phyloP scores from a whole-genome alignment of 2,329 filamentous ascomycete genomes.

The Fusarium sp. region DNA sequence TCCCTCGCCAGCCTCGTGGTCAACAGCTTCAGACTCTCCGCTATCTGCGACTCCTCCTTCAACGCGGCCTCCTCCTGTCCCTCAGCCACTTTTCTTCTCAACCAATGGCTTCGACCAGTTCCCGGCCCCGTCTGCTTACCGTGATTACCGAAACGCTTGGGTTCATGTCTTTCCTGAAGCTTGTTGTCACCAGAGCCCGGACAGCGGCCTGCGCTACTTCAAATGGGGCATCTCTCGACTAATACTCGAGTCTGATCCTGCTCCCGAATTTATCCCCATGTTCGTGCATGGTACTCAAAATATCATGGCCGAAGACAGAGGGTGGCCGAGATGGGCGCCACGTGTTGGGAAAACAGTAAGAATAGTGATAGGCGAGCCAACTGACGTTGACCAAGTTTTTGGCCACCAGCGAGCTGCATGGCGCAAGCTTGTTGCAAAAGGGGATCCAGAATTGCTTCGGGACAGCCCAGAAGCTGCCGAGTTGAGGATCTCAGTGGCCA shows the following conservation, averaged over 20 bases:
- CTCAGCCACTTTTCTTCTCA: constrained; percentile 63
- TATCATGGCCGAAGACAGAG: constrained; percentile 86
- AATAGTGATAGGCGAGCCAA: constrained; percentile 81
- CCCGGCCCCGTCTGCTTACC: constrained; percentile 76
- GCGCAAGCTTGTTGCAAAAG: constrained; percentile 69
- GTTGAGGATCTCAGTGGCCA: constrained; percentile 79
- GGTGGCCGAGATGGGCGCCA: constrained; percentile 83
- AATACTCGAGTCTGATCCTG: constrained; percentile 88
- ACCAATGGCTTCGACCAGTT: constrained; percentile 75
- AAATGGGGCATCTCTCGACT: constrained; percentile 96
- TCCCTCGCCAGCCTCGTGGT: constrained; percentile 41
- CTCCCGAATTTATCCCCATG: constrained; percentile 90
- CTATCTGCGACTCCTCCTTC: constrained; percentile 3
- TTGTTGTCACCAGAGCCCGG: constrained; percentile 87
- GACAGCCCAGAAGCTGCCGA: constrained; percentile 72
- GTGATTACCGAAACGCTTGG: constrained; percentile 80
- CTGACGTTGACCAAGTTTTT: constrained; percentile 80
- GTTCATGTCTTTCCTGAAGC: constrained; percentile 97
- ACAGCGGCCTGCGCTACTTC: constrained; percentile 90
- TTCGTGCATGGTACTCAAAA: constrained; percentile 92
- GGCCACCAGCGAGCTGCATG: constrained; percentile 80
- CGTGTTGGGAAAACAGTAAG: constrained; percentile 76
- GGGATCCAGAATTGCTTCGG: constrained; percentile 60
- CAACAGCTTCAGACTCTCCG: constrained; percentile 29
- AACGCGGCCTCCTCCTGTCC: constrained; percentile 21